Base-by-base conservation (phyloP, 2,329 filamentous ascomycete species). In the Metarhizium brunneum region DNA sequence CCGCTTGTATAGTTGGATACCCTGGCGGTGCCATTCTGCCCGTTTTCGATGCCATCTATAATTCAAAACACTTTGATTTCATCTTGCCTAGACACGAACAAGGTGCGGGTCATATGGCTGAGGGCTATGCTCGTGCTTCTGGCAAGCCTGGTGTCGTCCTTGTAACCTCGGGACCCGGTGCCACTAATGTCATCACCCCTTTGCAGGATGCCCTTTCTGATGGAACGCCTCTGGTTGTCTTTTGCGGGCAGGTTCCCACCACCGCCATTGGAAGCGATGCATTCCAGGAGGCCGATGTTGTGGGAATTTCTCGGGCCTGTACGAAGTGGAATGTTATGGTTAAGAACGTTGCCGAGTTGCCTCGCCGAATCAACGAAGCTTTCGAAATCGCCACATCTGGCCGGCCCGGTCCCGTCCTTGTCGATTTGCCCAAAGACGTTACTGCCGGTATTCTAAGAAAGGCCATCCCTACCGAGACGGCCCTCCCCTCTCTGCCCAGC, bases 321-420 rank as follows among this genome's bases (percentile, higher is more conserved):
- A 96, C 92, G 63, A 97, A 97, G 78, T 99, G 94, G 94, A 97
- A 97, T 66, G 90, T 95, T 58, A 95, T 97, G 91, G 90, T 96
- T 51, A 96, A 95, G 81, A 92, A 87, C 70, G 85, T 96, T 55
- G 91, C 90, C 52, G 94, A 99, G 74, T 80, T 99, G 55, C 94
- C 94, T 52, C 84, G 89, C 65, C 84, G 92, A 61, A 97, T 97
- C 68, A 96, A 96, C 25, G 25, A 25, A 25, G 25, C 25, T 25
- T 25, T 25, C 25, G 25, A 25, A 25, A 25, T 25, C 3, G 25
- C 25, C 25, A 25, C 25, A 25, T 25, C 25, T 25, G 25, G 25
- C 25, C 25, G 25, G 4, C 25, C 25, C 25, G 25, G 25, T 25
- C 25, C 25, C 25, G 25, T 25, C 25, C 25, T 25, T 25, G 25